Conservation (phyloP, 2,329 filamentous ascomycete genomes). For the Coniella vitis region DNA sequence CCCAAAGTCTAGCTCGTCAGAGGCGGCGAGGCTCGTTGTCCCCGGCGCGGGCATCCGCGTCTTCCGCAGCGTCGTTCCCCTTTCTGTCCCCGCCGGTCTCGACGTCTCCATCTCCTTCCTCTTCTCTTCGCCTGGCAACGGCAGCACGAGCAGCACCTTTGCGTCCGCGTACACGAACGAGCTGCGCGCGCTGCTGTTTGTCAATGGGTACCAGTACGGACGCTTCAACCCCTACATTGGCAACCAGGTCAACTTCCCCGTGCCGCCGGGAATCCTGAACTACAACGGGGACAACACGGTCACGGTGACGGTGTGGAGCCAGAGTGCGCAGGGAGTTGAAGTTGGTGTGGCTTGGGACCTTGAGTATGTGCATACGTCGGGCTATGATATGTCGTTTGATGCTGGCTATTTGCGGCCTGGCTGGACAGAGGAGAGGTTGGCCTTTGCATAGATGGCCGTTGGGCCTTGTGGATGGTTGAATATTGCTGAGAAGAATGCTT, state of each 20-base stretch:
- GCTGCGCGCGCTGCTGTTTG: constrained; percentile 47
- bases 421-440: constrained; percentile 36
- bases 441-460: constrained; percentile 26
- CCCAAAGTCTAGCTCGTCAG: constrained; percentile 4
- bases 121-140: constrained; percentile 34
- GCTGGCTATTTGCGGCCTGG: constrained; percentile 40
- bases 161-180: constrained; percentile 27
- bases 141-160: constrained; percentile 31
- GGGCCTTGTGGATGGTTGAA: too few relatives aligned
- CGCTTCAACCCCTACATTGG: constrained; percentile 54
- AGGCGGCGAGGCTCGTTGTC: constrained; percentile 33
- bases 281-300: constrained; percentile 53
- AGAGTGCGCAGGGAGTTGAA: constrained; percentile 43
- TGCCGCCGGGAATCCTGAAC: constrained; percentile 52
- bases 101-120: constrained; percentile 52
- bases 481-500: too few relatives aligned
- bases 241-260: constrained; percentile 52
- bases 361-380: constrained; percentile 47
- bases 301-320: constrained; percentile 52
- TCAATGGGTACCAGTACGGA: constrained; percentile 61
- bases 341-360: constrained; percentile 43
- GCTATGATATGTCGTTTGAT: constrained; percentile 44
- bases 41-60: constrained; percentile 45
- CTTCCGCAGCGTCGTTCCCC: constrained; percentile 46
- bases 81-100: constrained; percentile 42